phyloP scores from a whole-genome alignment of 2,329 filamentous ascomycete genomes.

The Colletotrichum cuscutae region DNA sequence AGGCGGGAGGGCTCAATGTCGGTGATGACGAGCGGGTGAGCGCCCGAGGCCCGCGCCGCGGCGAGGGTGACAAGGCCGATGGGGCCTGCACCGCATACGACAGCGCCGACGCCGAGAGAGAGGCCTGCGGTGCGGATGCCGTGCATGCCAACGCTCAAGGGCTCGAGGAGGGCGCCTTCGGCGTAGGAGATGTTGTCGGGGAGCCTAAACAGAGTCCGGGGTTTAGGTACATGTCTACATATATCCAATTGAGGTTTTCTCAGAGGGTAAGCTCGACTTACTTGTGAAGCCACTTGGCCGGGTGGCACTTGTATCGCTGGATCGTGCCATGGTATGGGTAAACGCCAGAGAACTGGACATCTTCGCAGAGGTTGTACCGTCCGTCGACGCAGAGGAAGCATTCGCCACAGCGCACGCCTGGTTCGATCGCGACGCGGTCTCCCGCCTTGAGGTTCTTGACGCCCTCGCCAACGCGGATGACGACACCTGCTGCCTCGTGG shows the following conservation, averaged over 20 bases:
- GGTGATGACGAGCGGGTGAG: slow-evolving; percentile 71
- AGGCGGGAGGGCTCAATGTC: slow-evolving; percentile 68
- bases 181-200: slow-evolving; percentile 66
- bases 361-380: slow-evolving; percentile 72
- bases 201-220: slow-evolving; percentile 40
- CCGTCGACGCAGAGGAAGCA: slow-evolving; percentile 70
- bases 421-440: slow-evolving; percentile 74
- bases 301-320: slow-evolving; percentile 70
- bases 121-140: slow-evolving; percentile 65
- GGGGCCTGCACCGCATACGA: slow-evolving; percentile 72
- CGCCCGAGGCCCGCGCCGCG: slow-evolving; percentile 69
- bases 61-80: slow-evolving; percentile 70
- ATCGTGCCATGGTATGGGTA: slow-evolving; percentile 71
- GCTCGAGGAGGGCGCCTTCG: slow-evolving; percentile 72
- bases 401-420: slow-evolving; percentile 69
- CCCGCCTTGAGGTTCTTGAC: slow-evolving; percentile 65
- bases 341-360: slow-evolving; percentile 70
- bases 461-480: slow-evolving; percentile 65
- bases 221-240: no score
- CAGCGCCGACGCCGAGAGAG: slow-evolving; percentile 62
- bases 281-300: slow-evolving; percentile 68
- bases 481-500: slow-evolving; percentile 71
- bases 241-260: no score
- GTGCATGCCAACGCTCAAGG: slow-evolving; percentile 71
- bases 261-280: slow-evolving; percentile 36